Evolutionary conservation across 371 early-diverging fungal species (phyloP).

Genomic region (Mucor plumbeus): DNA sequence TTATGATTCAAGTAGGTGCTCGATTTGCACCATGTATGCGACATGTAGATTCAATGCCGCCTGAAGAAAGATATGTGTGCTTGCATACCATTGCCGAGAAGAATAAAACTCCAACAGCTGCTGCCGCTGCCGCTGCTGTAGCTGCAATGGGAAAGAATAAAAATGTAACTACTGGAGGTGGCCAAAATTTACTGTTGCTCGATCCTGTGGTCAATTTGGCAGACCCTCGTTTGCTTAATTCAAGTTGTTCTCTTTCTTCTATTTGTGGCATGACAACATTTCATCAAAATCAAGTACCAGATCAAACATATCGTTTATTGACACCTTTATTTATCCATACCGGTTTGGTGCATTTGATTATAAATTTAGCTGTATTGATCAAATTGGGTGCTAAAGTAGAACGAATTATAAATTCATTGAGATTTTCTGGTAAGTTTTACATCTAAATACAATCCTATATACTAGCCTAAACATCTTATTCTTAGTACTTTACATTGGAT

Average conservation of each 20-base stretch:
- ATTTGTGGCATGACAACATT: conserved; percentile 59
- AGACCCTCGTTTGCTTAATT: conserved; percentile 19
- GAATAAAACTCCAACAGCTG: neutral
- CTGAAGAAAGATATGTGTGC: conserved; percentile 28
- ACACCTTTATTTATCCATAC: conserved; percentile 80
- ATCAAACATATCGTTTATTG: conserved; percentile 81
- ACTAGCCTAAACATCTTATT: neutral
- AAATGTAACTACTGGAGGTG: neutral
- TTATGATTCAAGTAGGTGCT: conserved; percentile 56
- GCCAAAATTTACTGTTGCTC: conserved; percentile 4
- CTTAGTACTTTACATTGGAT: conserved; percentile 67
- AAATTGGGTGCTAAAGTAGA: conserved; percentile 71
- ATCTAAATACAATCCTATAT: neutral
- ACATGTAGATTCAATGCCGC: conserved; percentile 28
- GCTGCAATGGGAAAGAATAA: neutral
- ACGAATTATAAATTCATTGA: conserved; percentile 66
- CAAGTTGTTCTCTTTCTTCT: conserved; percentile 45
- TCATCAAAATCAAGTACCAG: conserved; percentile 39
- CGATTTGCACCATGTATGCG: conserved; percentile 67
- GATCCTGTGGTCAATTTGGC: conserved; percentile 38
- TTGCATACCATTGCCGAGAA: conserved; percentile 15
- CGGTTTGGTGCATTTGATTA: conserved; percentile 76
- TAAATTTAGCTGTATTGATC: conserved; percentile 73
- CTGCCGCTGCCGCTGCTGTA: neutral
- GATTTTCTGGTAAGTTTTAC: conserved; percentile 23